Evolutionary conservation across 2,329 filamentous ascomycete species (phyloP).

Genomic region (Alternaria angustiovoidea): DNA sequence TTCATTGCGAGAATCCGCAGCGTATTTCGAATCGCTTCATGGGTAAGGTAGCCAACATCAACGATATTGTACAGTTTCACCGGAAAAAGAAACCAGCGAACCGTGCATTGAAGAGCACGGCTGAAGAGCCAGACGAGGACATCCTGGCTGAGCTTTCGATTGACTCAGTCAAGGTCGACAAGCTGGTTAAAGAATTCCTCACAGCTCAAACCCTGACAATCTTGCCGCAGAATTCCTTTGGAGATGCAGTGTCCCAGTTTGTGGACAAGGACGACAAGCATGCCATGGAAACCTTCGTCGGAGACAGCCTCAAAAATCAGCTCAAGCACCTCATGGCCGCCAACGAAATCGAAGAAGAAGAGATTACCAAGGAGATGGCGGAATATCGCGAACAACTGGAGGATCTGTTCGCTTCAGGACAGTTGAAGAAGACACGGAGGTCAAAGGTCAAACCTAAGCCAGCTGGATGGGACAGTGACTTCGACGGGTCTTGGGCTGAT

Average conservation of each 20-base stretch:
- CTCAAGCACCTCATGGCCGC: slow-evolving; percentile 57
- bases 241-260: slow-evolving; percentile 90
- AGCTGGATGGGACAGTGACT: slow-evolving; percentile 84
- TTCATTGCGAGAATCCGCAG: slow-evolving; percentile 93
- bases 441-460: slow-evolving; percentile 77
- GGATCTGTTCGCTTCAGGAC: slow-evolving; percentile 72
- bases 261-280: slow-evolving; percentile 96
- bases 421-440: slow-evolving; percentile 64
- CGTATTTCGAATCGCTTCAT: slow-evolving; percentile 93
- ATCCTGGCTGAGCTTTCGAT: slow-evolving; percentile 68
- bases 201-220: slow-evolving; percentile 89
- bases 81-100: slow-evolving; percentile 75
- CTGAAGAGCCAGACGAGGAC: slow-evolving; percentile 69
- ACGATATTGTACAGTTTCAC: slow-evolving; percentile 93
- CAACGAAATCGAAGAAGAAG: slow-evolving; percentile 72
- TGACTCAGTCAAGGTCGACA: slow-evolving; percentile 86
- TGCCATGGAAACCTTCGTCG: slow-evolving; percentile 70
- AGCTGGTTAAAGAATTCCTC: slow-evolving; percentile 87
- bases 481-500: slow-evolving; percentile 86
- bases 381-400: slow-evolving; percentile 74
- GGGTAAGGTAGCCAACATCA: slow-evolving; percentile 89
- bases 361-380: slow-evolving; percentile 77
- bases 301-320: slow-evolving; percentile 54
- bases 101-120: slow-evolving; percentile 58
- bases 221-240: slow-evolving; percentile 88